Base-by-base conservation (phyloP, 805 yeast species). In the Starmerella bacillaris region DNA sequence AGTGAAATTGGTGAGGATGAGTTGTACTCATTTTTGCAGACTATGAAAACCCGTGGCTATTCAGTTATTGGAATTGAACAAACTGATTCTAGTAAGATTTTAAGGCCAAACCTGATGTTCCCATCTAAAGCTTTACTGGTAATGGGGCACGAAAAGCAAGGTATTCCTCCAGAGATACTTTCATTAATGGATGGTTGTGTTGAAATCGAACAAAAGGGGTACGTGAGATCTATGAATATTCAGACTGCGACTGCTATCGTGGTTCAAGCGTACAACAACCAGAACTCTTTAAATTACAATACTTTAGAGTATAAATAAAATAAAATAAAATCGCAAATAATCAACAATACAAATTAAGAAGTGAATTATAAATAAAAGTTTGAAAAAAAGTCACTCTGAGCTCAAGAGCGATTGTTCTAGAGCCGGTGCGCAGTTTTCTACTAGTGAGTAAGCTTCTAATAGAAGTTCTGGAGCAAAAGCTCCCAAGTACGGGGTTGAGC, bases 231-330 rank as follows among this genome's bases (percentile, higher is more conserved):
- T 1, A 84, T 84, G 96, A 84, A 84, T 50, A 84, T 84, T 41
- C 96, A 84, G 58, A 84, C 95, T 0, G 96, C 95, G 1, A 74
- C 95, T 1, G 96, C 95, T 0, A 83, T 84, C 16, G 70, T 84
- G 34, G 94, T 83, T 5, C 92, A 84, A 55, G 89, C 94, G 0
- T 84, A 86, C 49, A 72, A 49, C 21, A 40, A 46, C 36, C 48
- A 48, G 35, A 41, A 41, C 30, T 26, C 29, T 7, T 15, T 18
- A 15, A 12, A 26, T 9, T 22, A 22, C 26, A 22, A 9, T n/a
- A 22, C 9, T n/a, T n/a, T n/a, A n/a, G n/a, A n/a, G n/a, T n/a
- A n/a, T n/a, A n/a, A n/a, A n/a, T n/a, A n/a, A n/a, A n/a, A n/a
- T n/a, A n/a, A n/a, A n/a, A n/a, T n/a, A n/a, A n/a, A n/a, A n/a